These are phyloP conservation scores for Penstemon davidsonii DNA, from an alignment of 257 asterid species.

Conservation along the genomic window DNA sequence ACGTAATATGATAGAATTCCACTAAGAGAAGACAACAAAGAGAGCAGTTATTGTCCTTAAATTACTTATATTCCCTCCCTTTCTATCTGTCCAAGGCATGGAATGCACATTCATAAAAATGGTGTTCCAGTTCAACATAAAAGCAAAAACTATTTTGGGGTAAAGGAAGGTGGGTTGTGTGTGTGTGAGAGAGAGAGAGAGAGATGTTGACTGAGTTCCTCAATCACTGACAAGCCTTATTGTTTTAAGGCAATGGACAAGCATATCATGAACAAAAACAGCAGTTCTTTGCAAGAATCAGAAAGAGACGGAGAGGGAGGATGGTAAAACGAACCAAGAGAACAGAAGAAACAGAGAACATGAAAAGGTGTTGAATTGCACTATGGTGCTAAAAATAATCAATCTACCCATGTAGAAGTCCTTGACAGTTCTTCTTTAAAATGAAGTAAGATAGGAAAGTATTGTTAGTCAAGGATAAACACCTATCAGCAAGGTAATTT, in stretches of 20 bases:
- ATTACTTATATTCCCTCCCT: slow-evolving; percentile 11
- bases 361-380: slow-evolving; percentile 2
- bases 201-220: slow-evolving; percentile 1
- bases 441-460: not conserved
- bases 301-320: not conserved
- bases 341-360: not conserved
- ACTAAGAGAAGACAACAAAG: not conserved
- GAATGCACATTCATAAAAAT: slow-evolving; percentile 13
- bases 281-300: slow-evolving; percentile 18
- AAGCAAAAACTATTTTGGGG: not conserved
- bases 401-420: slow-evolving; percentile 6
- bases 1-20: slow-evolving; percentile 1
- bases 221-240: not conserved
- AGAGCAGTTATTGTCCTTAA: slow-evolving; percentile 7
- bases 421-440: slow-evolving; percentile 10
- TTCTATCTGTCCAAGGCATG: slow-evolving; percentile 3
- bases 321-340: slow-evolving; percentile 16
- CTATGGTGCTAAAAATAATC: not conserved
- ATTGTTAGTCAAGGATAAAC: not conserved
- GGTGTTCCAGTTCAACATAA: slow-evolving; percentile 2
- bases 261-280: slow-evolving; percentile 5
- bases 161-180: not conserved
- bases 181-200: slow-evolving; percentile 6
- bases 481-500: slow-evolving; percentile 27
- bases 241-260: slow-evolving; percentile 15